These are phyloP conservation scores for Eucalyptus sp. DNA, from an alignment of 345 rosid species.

Conservation along the genomic window DNA sequence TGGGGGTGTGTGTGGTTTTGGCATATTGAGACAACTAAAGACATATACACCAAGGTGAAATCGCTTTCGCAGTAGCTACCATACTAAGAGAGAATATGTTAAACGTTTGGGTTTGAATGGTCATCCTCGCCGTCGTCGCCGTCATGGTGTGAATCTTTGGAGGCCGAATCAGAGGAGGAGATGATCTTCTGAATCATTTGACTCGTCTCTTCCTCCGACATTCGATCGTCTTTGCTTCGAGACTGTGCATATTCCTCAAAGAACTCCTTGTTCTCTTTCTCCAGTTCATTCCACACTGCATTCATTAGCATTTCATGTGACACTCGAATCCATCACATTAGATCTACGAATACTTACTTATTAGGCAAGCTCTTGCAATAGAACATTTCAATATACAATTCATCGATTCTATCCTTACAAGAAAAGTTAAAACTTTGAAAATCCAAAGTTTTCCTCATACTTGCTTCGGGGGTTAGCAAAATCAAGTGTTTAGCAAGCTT, in stretches of 20 bases:
- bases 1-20: background rate
- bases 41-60: background rate
- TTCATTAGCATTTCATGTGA: background rate
- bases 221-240: slow-evolving; percentile 48
- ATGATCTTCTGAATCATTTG: slow-evolving; percentile 69
- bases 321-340: background rate
- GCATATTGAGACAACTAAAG: background rate
- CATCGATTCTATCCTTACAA: background rate
- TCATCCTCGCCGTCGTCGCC: background rate
- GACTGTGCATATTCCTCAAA: slow-evolving; percentile 57
- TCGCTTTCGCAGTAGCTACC: background rate
- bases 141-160: slow-evolving; percentile 19
- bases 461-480: background rate
- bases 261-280: slow-evolving; percentile 90
- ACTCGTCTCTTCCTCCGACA: slow-evolving; percentile 85
- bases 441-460: background rate
- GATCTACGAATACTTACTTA: background rate
- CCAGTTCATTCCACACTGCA: slow-evolving; percentile 86
- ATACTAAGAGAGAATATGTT: background rate
- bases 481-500: background rate
- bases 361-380: background rate
- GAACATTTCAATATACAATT: background rate
- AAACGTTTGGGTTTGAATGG: background rate
- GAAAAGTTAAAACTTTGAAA: background rate
- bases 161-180: slow-evolving; percentile 20